Conservation (phyloP, 164 flowering plant genomes). For the Houttuynia cordata region DNA sequence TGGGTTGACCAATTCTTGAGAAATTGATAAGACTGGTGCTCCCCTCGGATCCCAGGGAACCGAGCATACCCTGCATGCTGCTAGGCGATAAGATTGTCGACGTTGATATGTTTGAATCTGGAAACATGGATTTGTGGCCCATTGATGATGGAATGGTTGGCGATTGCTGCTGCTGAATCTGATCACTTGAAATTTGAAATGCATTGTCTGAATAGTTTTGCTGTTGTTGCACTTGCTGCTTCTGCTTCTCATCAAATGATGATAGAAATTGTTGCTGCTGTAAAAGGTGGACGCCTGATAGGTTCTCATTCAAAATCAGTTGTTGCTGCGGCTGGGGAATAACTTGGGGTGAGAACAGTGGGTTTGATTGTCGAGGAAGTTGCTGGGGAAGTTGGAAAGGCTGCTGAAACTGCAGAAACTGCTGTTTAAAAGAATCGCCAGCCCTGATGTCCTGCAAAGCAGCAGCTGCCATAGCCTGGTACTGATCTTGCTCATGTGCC, state of each 20-base stretch:
- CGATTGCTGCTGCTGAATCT: conserved; percentile 38
- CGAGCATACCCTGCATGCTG: conserved; percentile 32
- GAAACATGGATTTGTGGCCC: conserved; percentile 33
- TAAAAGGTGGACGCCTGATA: conserved; percentile 9
- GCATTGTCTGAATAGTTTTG: conserved; percentile 27
- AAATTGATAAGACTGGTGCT: conserved; percentile 13
- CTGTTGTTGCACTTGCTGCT: conserved; percentile 23
- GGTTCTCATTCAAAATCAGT: conserved; percentile 22
- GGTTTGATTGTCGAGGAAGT: conserved; percentile 21
- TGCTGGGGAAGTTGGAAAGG: conserved; percentile 43
- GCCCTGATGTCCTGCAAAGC: conserved; percentile 47
- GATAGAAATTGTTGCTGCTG: conserved; percentile 37
- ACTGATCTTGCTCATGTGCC: conserved; percentile 46
- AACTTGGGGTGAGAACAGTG: conserved; percentile 33
- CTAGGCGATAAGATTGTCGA: conserved; percentile 28
- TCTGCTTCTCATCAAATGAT: conserved; percentile 27
- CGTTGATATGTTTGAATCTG: conserved; percentile 32
- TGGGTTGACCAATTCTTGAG: conserved; percentile 29
- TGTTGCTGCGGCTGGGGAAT: conserved; percentile 33
- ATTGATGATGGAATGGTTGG: conserved; percentile 29
- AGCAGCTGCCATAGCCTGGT: conserved; percentile 53
- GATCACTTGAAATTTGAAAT: conserved; percentile 35
- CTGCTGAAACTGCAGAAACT: conserved; percentile 51
- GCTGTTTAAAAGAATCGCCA: conserved; percentile 52
- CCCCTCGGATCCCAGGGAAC: conserved; percentile 19